These are phyloP conservation scores for Fusarium sp. DNA, from an alignment of 2,329 filamentous ascomycete species.

Conservation along the genomic window DNA sequence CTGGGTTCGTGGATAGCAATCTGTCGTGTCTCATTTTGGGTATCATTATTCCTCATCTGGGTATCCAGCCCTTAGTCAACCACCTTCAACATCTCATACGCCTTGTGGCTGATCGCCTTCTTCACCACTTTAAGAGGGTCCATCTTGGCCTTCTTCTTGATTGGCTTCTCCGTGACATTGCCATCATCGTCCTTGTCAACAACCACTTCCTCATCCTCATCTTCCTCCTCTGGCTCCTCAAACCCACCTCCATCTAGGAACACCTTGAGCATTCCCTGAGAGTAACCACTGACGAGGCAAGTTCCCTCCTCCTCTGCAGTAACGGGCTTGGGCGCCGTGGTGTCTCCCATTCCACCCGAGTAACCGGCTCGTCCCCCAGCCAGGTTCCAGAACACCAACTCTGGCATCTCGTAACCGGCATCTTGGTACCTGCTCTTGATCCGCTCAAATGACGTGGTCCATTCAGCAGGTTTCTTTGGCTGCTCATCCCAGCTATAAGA, in stretches of 20 bases:
- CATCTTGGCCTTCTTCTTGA: conserved; percentile 54
- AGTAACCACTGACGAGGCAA: conserved; percentile 66
- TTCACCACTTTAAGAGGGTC: conserved; percentile 59
- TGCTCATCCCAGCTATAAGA: not conserved
- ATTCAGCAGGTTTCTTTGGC: conserved; percentile 31
- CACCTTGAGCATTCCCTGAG: conserved; percentile 68
- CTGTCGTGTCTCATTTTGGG: conserved; percentile 17
- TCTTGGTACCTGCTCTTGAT: conserved; percentile 59
- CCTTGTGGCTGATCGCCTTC: conserved; percentile 65
- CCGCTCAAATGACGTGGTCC: conserved; percentile 62
- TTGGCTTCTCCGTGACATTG: conserved; percentile 20
- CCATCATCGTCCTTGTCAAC: conserved; percentile 45
- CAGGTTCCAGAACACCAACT: conserved; percentile 72
- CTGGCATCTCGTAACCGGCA: conserved; percentile 68
- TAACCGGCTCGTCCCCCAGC: conserved; percentile 53
- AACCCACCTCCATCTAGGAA: conserved; percentile 65
- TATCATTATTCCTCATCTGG: conserved; percentile 31
- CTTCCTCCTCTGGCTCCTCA: conserved; percentile 53
- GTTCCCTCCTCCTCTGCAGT: conserved; percentile 58
- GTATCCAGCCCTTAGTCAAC: conserved; percentile 57
- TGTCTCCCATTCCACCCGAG: conserved; percentile 37
- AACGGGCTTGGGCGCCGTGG: conserved; percentile 61
- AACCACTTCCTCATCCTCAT: conserved; percentile 52
- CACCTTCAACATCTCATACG: conserved; percentile 67
- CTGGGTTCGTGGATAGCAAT: not conserved